Evolutionary conservation across 2,329 filamentous ascomycete genomes (phyloP).

Genomic region (Nothophaeocryptopus gaeumannii): DNA sequence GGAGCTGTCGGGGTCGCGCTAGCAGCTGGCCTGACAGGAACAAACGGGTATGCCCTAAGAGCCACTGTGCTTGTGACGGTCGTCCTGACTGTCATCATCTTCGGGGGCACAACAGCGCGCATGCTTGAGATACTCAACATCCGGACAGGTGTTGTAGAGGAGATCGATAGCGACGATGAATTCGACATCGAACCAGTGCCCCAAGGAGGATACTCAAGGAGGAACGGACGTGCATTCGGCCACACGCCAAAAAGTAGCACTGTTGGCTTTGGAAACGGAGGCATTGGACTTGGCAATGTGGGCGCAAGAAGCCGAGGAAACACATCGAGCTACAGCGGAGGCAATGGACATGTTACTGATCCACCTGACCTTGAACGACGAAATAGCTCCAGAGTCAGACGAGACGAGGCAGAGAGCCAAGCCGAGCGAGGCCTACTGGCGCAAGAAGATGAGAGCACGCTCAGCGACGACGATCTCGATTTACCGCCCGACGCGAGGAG

Average conservation of each 20-base stretch:
- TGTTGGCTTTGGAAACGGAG: constrained; percentile 42
- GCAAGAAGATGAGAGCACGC: constrained; percentile 42
- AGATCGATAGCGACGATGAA: constrained; percentile 96
- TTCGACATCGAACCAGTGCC: constrained; percentile 82
- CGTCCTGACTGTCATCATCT: constrained; percentile 96
- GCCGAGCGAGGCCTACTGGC: constrained; percentile 56
- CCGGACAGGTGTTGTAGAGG: constrained; percentile 90
- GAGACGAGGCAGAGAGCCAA: constrained; percentile 43
- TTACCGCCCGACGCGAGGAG: constrained; percentile 56
- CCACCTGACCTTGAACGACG: constrained; percentile 48
- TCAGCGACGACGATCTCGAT: constrained; percentile 57
- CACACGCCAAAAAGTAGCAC: constrained; percentile 66
- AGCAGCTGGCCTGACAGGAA: constrained; percentile 78
- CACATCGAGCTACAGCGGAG: constrained; percentile 59
- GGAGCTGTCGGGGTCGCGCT: constrained; percentile 94
- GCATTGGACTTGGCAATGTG: constrained; percentile 31
- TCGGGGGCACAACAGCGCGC: constrained; percentile 91
- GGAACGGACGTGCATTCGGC: constrained; percentile 72
- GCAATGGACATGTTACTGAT: constrained; percentile 52
- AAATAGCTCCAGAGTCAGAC: constrained; percentile 48
- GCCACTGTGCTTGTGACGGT: constrained; percentile 97
- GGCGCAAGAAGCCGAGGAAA: constrained; percentile 41
- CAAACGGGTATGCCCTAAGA: constrained; percentile 70
- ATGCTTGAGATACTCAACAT: constrained; percentile 99
- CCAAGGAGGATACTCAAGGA: constrained; percentile 71